phyloP scores from a whole-genome alignment of 257 asterid species.

The Thymus quinquecostatus region DNA sequence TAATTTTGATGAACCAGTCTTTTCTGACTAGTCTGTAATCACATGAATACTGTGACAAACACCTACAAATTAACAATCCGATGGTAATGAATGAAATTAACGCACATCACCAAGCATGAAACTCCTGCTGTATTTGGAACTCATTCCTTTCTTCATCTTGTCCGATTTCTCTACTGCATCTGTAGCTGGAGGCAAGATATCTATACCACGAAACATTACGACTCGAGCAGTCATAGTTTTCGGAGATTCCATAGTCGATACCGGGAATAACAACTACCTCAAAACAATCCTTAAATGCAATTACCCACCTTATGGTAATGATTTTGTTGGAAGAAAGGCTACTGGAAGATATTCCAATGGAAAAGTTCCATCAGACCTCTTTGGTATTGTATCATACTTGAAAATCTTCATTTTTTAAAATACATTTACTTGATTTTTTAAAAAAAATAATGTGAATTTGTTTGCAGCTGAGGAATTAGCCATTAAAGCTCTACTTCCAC shows the following conservation, averaged over 20 bases:
- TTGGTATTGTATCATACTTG: background rate
- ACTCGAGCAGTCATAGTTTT: slow-evolving; percentile 46
- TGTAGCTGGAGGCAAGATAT: slow-evolving; percentile 18
- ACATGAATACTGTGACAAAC: background rate
- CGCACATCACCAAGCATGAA: background rate
- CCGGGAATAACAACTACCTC: slow-evolving; percentile 40
- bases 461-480: background rate
- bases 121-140: background rate
- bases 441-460: background rate
- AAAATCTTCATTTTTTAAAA: no score
- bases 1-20: background rate
- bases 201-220: slow-evolving; percentile 24
- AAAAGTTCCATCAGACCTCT: slow-evolving; percentile 54
- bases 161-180: slow-evolving; percentile 10
- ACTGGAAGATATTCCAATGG: slow-evolving; percentile 68
- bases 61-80: background rate
- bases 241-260: slow-evolving; percentile 63
- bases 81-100: background rate
- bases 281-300: slow-evolving; percentile 43
- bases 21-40: background rate
- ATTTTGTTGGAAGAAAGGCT: slow-evolving; percentile 56
- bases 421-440: no score
- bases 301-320: slow-evolving; percentile 63
- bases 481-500: background rate
- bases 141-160: background rate